Evolutionary conservation across 192 early-diverging fungal species (phyloP).

Genomic region (Backusella tarrabulga): DNA sequence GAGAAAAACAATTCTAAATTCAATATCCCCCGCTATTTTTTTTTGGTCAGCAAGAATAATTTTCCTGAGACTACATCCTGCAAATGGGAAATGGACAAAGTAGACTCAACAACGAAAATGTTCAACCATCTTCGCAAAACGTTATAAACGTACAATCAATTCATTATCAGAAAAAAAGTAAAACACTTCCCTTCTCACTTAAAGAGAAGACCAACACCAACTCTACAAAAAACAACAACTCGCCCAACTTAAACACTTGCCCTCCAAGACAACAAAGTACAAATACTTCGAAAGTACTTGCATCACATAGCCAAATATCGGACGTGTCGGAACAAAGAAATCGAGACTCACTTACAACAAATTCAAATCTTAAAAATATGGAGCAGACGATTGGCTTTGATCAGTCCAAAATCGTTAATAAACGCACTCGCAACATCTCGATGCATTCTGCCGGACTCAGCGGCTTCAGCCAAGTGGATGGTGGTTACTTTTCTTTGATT

Average conservation of each 20-base stretch:
- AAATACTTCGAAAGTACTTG: background rate
- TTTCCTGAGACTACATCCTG: background rate
- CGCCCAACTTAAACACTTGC: background rate
- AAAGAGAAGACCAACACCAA: background rate
- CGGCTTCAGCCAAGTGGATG: background rate
- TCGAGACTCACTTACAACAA: background rate
- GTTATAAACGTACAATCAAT: background rate
- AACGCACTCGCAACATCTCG: background rate
- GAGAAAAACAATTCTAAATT: background rate
- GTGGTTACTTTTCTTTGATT: background rate
- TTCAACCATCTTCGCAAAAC: background rate
- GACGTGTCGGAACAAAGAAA: background rate
- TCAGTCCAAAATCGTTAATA: background rate
- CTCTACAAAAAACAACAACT: background rate
- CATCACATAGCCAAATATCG: background rate
- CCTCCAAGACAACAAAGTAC: background rate
- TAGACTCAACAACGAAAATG: slow-evolving; percentile 2
- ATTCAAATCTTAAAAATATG: background rate
- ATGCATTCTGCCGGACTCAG: background rate
- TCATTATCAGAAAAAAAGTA: background rate
- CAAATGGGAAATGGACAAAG: slow-evolving; percentile 9
- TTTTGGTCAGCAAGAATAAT: background rate
- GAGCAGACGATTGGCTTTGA: background rate
- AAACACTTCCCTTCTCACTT: background rate
- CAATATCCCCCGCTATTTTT: background rate